A percentile compares a stretch with the other conserved stretches of the same genome.
Conservation (phyloP, 106 monocot species). For the Dendrobium huoshanense region DNA sequence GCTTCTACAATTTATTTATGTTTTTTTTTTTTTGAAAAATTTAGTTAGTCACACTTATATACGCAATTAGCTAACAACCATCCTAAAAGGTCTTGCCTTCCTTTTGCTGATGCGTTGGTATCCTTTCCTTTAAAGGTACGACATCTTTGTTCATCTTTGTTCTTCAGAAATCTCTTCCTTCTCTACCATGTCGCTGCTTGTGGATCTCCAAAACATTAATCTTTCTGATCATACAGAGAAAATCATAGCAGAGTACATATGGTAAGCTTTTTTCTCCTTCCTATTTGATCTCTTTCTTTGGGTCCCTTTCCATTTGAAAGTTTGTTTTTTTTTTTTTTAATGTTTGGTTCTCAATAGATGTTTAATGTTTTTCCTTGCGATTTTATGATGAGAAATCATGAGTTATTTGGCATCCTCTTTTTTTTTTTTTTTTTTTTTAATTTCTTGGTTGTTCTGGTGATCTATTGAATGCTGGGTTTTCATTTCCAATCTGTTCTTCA, state of each 20-base stretch:
- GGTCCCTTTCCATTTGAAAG: background rate
- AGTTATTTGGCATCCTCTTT: background rate
- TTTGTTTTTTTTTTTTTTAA: background rate
- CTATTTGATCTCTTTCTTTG: background rate
- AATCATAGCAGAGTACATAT: constrained; percentile 1
- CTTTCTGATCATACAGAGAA: background rate
- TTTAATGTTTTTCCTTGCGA: background rate
- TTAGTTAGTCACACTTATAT: too few relatives aligned
- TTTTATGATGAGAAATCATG: background rate
- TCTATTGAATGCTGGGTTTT: background rate
- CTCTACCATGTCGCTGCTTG: background rate
- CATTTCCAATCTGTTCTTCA: background rate
- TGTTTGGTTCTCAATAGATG: background rate
- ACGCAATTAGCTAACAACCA: too few relatives aligned
- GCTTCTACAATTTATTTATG: too few relatives aligned
- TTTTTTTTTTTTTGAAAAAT: too few relatives aligned
- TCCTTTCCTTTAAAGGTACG: background rate
- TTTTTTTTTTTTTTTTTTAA: too few relatives aligned
- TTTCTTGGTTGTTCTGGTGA: background rate
- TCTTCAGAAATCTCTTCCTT: background rate
- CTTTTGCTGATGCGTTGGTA: too few relatives aligned
- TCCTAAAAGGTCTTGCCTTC: too few relatives aligned
- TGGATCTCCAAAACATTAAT: background rate
- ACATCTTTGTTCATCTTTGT: background rate
- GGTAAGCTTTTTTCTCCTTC: background rate